Conservation (phyloP, 768 basidiomycete species). For the Tylopilus sp. region DNA sequence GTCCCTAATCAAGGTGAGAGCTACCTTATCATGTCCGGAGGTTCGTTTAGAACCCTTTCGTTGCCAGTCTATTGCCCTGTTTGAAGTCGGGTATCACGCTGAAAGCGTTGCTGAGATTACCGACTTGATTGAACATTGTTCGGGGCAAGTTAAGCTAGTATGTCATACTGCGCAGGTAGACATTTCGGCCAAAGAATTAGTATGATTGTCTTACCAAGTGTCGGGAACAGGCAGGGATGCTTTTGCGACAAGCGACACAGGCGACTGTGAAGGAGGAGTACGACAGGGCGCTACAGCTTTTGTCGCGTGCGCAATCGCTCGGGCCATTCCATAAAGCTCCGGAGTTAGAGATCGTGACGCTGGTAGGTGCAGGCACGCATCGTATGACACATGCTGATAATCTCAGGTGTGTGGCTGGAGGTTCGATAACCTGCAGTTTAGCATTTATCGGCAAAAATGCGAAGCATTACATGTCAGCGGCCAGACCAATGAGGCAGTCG, state of each 20-base stretch:
- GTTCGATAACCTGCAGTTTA: neutral
- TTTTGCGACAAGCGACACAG: neutral
- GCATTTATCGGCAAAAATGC: neutral
- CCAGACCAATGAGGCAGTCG: neutral
- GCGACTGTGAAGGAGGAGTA: neutral
- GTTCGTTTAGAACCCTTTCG: too few relatives aligned
- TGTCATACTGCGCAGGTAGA: neutral
- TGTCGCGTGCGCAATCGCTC: neutral
- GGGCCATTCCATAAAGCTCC: neutral
- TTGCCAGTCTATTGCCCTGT: neutral
- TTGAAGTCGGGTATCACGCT: neutral
- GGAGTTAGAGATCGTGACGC: neutral
- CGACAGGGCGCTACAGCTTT: neutral
- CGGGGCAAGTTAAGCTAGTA: neutral
- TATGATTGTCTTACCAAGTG: neutral
- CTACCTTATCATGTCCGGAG: too few relatives aligned
- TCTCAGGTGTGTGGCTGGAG: neutral
- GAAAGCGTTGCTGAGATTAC: neutral
- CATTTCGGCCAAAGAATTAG: too few relatives aligned
- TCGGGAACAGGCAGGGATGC: neutral
- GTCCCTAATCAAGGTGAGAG: too few relatives aligned
- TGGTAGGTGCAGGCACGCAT: neutral
- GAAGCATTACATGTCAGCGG: neutral
- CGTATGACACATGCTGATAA: neutral
- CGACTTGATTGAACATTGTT: neutral